Evolutionary conservation across 306 rosid species (phyloP).

Genomic region (Nissolia schottii): DNA sequence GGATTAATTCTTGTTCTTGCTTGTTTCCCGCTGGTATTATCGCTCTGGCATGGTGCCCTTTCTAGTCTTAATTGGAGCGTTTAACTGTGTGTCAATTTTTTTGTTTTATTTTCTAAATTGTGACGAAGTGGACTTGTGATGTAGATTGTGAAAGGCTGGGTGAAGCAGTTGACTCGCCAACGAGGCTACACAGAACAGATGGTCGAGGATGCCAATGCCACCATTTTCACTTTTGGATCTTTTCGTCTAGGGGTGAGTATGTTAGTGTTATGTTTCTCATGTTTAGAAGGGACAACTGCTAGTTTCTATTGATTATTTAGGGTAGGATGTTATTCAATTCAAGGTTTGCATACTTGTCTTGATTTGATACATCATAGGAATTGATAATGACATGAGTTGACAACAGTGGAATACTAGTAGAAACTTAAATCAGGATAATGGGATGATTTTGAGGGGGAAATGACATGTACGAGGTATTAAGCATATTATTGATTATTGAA

Average conservation of each 20-base stretch:
- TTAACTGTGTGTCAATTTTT: not conserved
- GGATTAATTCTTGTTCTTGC: not conserved
- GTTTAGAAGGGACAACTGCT: not conserved
- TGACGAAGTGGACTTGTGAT: conserved; percentile 24
- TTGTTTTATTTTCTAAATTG: not conserved
- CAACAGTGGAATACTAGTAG: not conserved
- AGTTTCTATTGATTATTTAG: conserved; percentile 4
- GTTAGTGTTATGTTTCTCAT: not conserved
- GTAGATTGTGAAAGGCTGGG: conserved; percentile 91
- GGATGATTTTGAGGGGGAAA: not conserved
- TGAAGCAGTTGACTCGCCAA: conserved; percentile 74
- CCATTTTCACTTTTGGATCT: conserved; percentile 88
- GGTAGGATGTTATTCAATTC: not conserved
- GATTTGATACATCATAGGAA: not conserved
- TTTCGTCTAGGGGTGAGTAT: conserved; percentile 81
- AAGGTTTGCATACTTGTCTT: not conserved
- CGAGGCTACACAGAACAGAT: conserved; percentile 95
- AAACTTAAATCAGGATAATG: not conserved
- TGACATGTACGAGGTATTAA: not conserved
- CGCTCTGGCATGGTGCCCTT: not conserved
- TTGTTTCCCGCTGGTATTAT: not conserved
- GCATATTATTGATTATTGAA: not conserved
- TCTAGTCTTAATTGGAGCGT: not conserved
- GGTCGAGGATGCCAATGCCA: conserved; percentile 95
- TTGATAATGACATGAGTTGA: not conserved